Evolutionary conservation across 2,329 filamentous ascomycete species (phyloP).

Genomic region (Didymella arachidicola): DNA sequence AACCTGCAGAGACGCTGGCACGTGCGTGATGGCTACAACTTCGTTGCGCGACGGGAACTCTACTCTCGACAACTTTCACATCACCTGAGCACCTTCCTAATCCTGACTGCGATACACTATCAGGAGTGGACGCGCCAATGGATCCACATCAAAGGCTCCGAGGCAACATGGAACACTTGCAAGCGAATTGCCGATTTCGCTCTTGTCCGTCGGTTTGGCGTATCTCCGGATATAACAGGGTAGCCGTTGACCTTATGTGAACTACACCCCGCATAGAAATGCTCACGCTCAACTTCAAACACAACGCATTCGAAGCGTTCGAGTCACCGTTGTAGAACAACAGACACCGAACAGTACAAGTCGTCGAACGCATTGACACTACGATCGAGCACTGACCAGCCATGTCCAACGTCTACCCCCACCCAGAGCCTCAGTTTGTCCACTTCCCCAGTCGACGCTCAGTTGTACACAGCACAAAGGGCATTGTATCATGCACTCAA

Average conservation of each 20-base stretch:
- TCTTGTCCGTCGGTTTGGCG: conserved; percentile 29
- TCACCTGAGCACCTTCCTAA: conserved; percentile 24
- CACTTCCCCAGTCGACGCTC: conserved; percentile 82
- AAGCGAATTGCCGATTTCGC: conserved; percentile 36
- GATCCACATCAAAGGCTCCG: conserved; percentile 16
- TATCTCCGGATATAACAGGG: conserved; percentile 34
- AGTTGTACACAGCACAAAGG: conserved; percentile 90
- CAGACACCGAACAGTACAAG: background rate
- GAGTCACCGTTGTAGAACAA: background rate
- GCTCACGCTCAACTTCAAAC: conserved; percentile 5
- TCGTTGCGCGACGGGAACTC: conserved; percentile 1
- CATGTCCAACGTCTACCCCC: conserved; percentile 58
- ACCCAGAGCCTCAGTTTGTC: conserved; percentile 61
- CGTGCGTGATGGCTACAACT: conserved; percentile 36
- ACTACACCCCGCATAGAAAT: conserved; percentile 15
- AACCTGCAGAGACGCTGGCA: conserved; percentile 21
- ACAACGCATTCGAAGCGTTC: background rate
- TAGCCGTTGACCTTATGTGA: conserved; percentile 34
- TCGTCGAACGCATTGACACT: background rate
- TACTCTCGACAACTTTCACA: conserved; percentile 8
- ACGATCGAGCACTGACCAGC: conserved; percentile 1
- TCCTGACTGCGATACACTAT: conserved; percentile 4
- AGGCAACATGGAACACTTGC: conserved; percentile 18
- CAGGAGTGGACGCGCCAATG: background rate
- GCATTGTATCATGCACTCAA: conserved; percentile 89